These are phyloP conservation scores for Boletellus ananiceps DNA, from an alignment of 768 basidiomycete species.

Conservation along the genomic window DNA sequence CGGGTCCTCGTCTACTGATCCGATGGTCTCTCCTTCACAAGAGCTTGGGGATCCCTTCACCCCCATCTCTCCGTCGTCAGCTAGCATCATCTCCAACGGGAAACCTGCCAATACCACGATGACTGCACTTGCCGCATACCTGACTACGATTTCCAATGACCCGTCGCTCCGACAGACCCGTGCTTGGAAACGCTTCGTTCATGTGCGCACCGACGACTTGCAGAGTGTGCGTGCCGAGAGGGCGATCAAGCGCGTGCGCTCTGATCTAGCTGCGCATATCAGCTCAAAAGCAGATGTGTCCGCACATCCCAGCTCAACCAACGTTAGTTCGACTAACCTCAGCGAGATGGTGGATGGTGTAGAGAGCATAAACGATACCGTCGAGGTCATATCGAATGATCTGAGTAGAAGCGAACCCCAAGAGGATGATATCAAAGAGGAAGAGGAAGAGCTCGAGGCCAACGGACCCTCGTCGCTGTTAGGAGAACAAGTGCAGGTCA, in stretches of 20 bases:
- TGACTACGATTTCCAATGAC: slow-evolving; percentile 74
- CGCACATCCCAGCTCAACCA: slow-evolving; percentile 17
- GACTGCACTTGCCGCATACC: slow-evolving; percentile 70
- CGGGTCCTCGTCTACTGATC: slow-evolving; percentile 33
- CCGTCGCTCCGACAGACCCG: slow-evolving; percentile 56
- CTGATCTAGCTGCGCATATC: slow-evolving; percentile 74
- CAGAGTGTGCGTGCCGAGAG: slow-evolving; percentile 84
- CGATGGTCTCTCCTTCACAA: slow-evolving; percentile 44
- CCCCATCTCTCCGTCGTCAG: slow-evolving; percentile 33
- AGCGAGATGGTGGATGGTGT: slow-evolving; percentile 30
- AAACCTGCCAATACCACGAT: slow-evolving; percentile 45
- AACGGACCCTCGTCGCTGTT: slow-evolving; percentile 3
- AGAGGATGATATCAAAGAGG: slow-evolving; percentile 26
- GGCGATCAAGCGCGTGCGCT: slow-evolving; percentile 82
- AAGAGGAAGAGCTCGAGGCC: slow-evolving; percentile 17
- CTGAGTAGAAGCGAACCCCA: slow-evolving; percentile 12
- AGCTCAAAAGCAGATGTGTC: slow-evolving; percentile 34
- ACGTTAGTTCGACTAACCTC: slow-evolving; percentile 28
- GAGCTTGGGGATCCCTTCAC: slow-evolving; percentile 64
- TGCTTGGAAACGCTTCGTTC: slow-evolving; percentile 82
- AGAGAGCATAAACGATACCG: slow-evolving; percentile 29
- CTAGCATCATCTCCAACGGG: slow-evolving; percentile 15
- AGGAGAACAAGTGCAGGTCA: slow-evolving; percentile 10
- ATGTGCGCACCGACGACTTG: slow-evolving; percentile 81
- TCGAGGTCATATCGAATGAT: slow-evolving; percentile 17